Percentiles rank a stretch among this genome's conserved stretches.
phyloP scores from a whole-genome alignment of 1,139 yeast species.

The Saccharomyces pastorianus region DNA sequence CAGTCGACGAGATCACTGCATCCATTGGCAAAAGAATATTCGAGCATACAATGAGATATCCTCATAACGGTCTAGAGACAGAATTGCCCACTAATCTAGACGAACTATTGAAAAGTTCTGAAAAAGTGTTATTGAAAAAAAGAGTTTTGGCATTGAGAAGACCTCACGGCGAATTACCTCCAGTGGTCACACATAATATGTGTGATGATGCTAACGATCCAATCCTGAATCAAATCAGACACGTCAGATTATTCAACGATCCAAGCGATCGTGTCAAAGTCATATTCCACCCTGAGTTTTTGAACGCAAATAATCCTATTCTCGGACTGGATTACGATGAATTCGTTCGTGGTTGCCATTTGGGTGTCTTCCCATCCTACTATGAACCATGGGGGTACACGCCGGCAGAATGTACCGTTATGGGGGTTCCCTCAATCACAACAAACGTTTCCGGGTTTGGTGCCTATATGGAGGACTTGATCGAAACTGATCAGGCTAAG shows the following conservation, averaged over 20 bases:
- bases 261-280: slow-evolving; percentile 90
- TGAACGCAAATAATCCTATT: slow-evolving; percentile 91
- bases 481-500: slow-evolving; percentile 65
- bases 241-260: slow-evolving; percentile 82
- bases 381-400: slow-evolving; percentile 99
- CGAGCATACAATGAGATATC: slow-evolving; percentile 82
- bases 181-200: slow-evolving; percentile 98
- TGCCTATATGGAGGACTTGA: slow-evolving; percentile 94
- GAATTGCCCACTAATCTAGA: slow-evolving; percentile 57
- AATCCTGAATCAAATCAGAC: slow-evolving; percentile 81
- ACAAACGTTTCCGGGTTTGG: slow-evolving; percentile 94
- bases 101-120: slow-evolving; percentile 80
- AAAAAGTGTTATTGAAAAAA: slow-evolving; percentile 81
- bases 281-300: slow-evolving; percentile 94
- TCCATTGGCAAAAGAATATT: slow-evolving; percentile 81
- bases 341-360: slow-evolving; percentile 94
- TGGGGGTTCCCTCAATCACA: slow-evolving; percentile 96
- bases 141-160: slow-evolving; percentile 90
- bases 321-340: slow-evolving; percentile 92
- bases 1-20: slow-evolving; percentile 82
- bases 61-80: slow-evolving; percentile 44
- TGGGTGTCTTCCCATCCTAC: slow-evolving; percentile 97
- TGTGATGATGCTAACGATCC: slow-evolving; percentile 87
- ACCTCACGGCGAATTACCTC: slow-evolving; percentile 71
- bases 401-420: slow-evolving; percentile 97